A percentile compares a stretch with the other conserved stretches of the same genome.
Evolutionary conservation across 2,329 filamentous ascomycete species (phyloP).

Genomic region (Coniochaeta prunicola): DNA sequence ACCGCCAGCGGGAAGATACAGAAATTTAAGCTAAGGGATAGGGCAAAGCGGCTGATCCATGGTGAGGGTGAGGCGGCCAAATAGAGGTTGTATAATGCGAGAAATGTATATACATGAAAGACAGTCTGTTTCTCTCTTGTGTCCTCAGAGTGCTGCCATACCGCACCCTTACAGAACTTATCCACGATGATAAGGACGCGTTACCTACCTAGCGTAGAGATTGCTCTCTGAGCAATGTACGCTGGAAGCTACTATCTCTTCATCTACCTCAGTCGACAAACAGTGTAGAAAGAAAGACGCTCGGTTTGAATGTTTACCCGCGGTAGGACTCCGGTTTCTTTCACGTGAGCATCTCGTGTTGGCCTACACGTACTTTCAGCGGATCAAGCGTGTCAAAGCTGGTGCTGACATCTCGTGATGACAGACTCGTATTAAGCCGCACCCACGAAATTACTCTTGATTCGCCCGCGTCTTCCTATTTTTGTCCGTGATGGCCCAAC

Average conservation of each 20-base stretch:
- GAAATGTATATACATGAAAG: neutral
- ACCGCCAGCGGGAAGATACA: conserved; percentile 96
- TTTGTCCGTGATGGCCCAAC: neutral
- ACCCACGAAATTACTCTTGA: neutral
- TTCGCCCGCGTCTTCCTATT: neutral
- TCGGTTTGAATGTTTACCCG: neutral
- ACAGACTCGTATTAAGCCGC: neutral
- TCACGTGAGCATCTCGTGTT: neutral
- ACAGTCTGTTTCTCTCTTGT: too few species aligned
- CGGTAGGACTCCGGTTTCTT: neutral
- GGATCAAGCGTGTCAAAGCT: neutral
- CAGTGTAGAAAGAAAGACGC: too few species aligned
- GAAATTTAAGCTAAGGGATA: conserved; percentile 77
- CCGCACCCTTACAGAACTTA: too few species aligned
- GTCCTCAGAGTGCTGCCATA: too few species aligned
- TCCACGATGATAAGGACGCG: too few species aligned
- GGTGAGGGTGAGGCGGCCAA: neutral
- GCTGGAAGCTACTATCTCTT: too few species aligned
- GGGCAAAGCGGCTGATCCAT: conserved; percentile 36
- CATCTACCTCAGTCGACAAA: too few species aligned
- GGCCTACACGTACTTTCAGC: neutral
- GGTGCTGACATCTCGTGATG: neutral
- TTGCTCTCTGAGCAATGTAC: too few species aligned
- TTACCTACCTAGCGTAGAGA: too few species aligned
- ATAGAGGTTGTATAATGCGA: neutral